Conservation (phyloP, 169 alveolate genomes). For the Eimeria maxima region DNA sequence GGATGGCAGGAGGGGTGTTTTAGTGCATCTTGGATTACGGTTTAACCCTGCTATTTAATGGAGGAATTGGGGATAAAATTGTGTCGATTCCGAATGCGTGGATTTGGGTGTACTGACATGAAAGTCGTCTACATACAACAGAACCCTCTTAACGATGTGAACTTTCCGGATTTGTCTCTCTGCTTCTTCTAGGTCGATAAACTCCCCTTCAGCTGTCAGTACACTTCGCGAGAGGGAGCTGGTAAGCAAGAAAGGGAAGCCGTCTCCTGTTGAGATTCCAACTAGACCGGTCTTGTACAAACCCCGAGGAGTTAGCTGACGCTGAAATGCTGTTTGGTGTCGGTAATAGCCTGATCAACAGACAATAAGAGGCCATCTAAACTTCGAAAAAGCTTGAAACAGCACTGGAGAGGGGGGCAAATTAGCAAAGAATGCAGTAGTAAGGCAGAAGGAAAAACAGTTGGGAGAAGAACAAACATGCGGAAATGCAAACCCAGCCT, state of each 20-base stretch:
- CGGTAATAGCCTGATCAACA: slow-evolving; percentile 50
- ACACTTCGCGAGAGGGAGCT: slow-evolving; percentile 45
- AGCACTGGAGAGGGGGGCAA: not conserved
- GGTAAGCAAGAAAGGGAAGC: slow-evolving; percentile 34
- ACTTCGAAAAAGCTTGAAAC: not conserved
- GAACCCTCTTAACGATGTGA: slow-evolving; percentile 31
- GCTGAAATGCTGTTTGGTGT: slow-evolving; percentile 68
- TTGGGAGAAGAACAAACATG: not conserved
- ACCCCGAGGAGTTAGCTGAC: slow-evolving; percentile 57
- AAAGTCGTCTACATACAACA: slow-evolving; percentile 60
- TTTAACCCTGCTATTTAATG: not conserved
- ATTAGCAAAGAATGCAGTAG: not conserved
- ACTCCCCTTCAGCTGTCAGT: slow-evolving; percentile 68
- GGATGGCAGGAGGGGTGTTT: not conserved
- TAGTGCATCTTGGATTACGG: not conserved
- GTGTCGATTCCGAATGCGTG: not conserved
- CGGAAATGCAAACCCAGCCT: not conserved
- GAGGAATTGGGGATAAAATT: not conserved
- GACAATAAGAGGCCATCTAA: not conserved
- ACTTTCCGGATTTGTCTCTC: slow-evolving; percentile 58
- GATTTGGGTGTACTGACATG: slow-evolving; percentile 22
- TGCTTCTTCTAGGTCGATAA: slow-evolving; percentile 75
- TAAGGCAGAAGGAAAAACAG: not conserved
- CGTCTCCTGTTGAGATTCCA: slow-evolving; percentile 38
- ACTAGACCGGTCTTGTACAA: slow-evolving; percentile 59